Evolutionary conservation across 345 rosid genomes (phyloP).

Genomic region (Erodium maritimum): DNA sequence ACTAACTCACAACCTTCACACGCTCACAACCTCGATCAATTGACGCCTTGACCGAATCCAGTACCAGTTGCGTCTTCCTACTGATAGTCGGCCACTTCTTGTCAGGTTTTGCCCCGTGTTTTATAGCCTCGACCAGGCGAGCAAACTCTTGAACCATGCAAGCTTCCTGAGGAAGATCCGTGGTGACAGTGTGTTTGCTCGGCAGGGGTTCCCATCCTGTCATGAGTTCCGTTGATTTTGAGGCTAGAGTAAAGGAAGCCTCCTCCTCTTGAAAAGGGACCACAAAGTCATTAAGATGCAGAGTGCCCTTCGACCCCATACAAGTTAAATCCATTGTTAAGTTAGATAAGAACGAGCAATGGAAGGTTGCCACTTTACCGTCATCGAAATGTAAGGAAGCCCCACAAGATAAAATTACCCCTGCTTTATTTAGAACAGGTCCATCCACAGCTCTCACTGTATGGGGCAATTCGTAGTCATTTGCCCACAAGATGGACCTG

Average conservation of each 20-base stretch:
- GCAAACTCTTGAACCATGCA: conserved; percentile 74
- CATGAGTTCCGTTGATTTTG: conserved; percentile 37
- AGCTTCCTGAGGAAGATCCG: conserved; percentile 62
- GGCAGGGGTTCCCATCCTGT: conserved; percentile 29
- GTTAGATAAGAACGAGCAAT: conserved; percentile 60
- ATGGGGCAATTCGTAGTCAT: conserved; percentile 54
- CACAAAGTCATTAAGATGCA: conserved; percentile 50
- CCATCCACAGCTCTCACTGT: conserved; percentile 38
- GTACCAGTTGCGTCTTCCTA: conserved; percentile 57
- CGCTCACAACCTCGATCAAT: conserved; percentile 38
- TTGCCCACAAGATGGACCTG: conserved; percentile 42
- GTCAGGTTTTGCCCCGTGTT: conserved; percentile 57
- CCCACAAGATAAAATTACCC: conserved; percentile 56
- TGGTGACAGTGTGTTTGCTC: conserved; percentile 32
- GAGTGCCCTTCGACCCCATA: conserved; percentile 47
- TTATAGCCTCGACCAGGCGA: conserved; percentile 37
- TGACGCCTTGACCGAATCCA: conserved; percentile 61
- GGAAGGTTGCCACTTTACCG: too few relatives aligned
- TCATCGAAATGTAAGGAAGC: conserved; percentile 63
- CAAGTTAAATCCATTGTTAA: conserved; percentile 68
- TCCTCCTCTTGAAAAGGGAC: conserved; percentile 55
- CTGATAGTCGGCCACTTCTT: conserved; percentile 48
- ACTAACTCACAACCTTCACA: conserved; percentile 23
- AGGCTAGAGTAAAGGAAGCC: conserved; percentile 29
- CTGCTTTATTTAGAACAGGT: conserved; percentile 42